Base-by-base conservation (phyloP, 495 filamentous ascomycete species). In the Friedmanniomyces simplex region DNA sequence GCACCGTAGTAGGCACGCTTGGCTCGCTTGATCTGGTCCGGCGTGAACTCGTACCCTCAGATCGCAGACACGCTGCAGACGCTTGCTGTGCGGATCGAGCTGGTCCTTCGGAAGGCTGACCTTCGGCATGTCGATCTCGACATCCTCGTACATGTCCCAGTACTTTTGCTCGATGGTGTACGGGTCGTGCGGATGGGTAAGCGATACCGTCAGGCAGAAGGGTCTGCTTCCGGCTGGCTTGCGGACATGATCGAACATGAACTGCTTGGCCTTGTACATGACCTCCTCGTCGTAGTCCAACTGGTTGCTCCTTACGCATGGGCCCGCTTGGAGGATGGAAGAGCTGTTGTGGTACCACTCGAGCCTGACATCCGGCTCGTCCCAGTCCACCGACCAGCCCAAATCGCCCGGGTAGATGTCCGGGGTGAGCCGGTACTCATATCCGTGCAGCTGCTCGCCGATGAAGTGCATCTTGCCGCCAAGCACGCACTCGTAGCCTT, bases 401-500 rank as follows among this genome's bases (percentile, higher is more conserved):
- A 89, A 85, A 65, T 95, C 89, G 42, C 85, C 89, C 2, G 89
- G 89, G 68, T 95, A 95, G 64, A 95, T 94, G 68, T 95, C 89
- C 57, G 80, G 84, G n/a, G 89, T 95, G 62, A 95, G 75, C 53
- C 89, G 79, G 63, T 85, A 82, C 73, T 95, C 89, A 64, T 89
- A 95, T 32, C 89, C 89, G 69, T 95, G 89, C 52, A 94, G 76
- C 72, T 95, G 89, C 65, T 95, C 89, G 46, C 89, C 89, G 55
- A 90, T 87, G 70, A 95, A 95, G 68, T 95, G 89, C 89, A 95
- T 95, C 77, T 95, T 95, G 53, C 89, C 89, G 0, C 89, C 87
- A 60, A 95, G 72, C 4, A 82, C 84, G n/a, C 89, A 93, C 71
- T 94, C 84, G 65, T 95, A 95, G 45, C 86, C 87, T 65, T 85